Evolutionary conservation across 129 eudicot species (phyloP).

Genomic region (carrot (Daucus carota)): DNA sequence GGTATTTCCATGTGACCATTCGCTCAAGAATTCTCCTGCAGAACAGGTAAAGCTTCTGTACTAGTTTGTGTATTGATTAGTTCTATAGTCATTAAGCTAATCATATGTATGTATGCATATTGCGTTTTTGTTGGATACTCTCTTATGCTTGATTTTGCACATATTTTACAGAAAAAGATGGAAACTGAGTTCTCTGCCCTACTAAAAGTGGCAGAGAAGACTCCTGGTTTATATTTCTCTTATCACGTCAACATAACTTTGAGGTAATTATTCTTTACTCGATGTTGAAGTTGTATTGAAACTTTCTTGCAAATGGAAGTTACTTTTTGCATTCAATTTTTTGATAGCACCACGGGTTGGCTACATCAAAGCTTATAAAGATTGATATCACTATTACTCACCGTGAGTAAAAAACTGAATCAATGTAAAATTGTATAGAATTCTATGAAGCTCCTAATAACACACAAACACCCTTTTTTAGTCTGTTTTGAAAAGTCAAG

Average conservation of each 20-base stretch:
- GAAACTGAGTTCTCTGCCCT: slow-evolving; percentile 70
- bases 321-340: background rate
- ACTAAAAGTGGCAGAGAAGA: slow-evolving; percentile 65
- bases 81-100: background rate
- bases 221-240: slow-evolving; percentile 82
- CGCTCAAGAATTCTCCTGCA: slow-evolving; percentile 56
- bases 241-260: slow-evolving; percentile 88
- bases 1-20: slow-evolving; percentile 75
- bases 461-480: too few relatives aligned
- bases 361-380: background rate
- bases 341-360: background rate
- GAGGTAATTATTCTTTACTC: slow-evolving; percentile 43
- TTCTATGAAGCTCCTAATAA: too few relatives aligned
- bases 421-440: background rate
- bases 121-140: background rate
- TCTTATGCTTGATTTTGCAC: background rate
- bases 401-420: background rate
- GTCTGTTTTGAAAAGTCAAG: too few relatives aligned
- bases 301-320: background rate
- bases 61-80: background rate
- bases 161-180: slow-evolving; percentile 66
- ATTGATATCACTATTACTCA: background rate
- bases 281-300: background rate
- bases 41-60: slow-evolving; percentile 50
- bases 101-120: background rate